phyloP scores from a whole-genome alignment of 1,284 basidiomycete species.

The Mycena sp. region DNA sequence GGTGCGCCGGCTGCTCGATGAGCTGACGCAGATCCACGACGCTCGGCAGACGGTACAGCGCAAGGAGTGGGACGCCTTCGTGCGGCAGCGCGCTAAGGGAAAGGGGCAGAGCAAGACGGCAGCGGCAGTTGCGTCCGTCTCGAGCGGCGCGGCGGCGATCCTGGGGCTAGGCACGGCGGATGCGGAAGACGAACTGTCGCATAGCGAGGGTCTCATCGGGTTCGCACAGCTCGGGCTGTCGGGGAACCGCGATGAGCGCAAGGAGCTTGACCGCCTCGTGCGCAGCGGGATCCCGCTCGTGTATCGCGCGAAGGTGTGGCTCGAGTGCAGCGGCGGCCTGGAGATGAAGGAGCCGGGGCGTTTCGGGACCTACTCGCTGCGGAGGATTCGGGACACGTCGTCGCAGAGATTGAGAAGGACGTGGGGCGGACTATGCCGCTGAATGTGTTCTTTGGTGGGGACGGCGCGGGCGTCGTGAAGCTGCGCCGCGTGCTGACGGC shows the following conservation, averaged over 20 bases:
- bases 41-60: slow-evolving; percentile 77
- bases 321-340: slow-evolving; percentile 91
- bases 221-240: slow-evolving; percentile 88
- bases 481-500: slow-evolving; percentile 89
- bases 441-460: slow-evolving; percentile 96
- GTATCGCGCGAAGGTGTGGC: slow-evolving; percentile 90
- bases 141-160: slow-evolving; percentile 63
- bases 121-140: slow-evolving; percentile 38
- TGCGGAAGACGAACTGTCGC: slow-evolving; percentile 75
- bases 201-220: slow-evolving; percentile 84
- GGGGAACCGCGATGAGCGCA: slow-evolving; percentile 79
- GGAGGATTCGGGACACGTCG: slow-evolving; percentile 64
- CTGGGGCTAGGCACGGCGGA: slow-evolving; percentile 70
- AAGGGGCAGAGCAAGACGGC: slow-evolving; percentile 43
- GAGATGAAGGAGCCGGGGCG: slow-evolving; percentile 92
- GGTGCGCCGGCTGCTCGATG: slow-evolving; percentile 79
- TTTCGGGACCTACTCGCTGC: slow-evolving; percentile 87
- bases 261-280: slow-evolving; percentile 83
- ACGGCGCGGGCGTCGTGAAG: slow-evolving; percentile 94
- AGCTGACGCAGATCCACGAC: slow-evolving; percentile 90
- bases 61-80: slow-evolving; percentile 90
- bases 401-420: slow-evolving; percentile 94
- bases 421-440: slow-evolving; percentile 94
- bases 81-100: slow-evolving; percentile 70
- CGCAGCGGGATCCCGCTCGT: slow-evolving; percentile 88